Base-by-base conservation (phyloP, 495 filamentous ascomycete species). In the Daldinia caldariorum region DNA sequence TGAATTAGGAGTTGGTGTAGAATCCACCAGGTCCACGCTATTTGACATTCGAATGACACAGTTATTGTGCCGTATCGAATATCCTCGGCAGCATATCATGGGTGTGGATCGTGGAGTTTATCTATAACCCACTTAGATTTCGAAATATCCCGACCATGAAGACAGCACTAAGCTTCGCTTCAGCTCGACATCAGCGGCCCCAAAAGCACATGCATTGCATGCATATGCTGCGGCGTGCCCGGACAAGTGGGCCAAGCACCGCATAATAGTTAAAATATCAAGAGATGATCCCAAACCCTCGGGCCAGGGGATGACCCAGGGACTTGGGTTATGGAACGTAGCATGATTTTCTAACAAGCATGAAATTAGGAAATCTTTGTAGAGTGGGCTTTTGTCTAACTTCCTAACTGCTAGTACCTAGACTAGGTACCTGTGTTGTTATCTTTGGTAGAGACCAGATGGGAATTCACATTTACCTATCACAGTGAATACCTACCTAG, bases 301-400 rank as follows among this genome's bases (percentile, higher is more conserved):
- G 9, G n/a, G 34, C 45, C 35, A n/a, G 26, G 26, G 12, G 4
- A 7, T 9, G 57, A 18, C 56, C 47, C 16, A 66, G 26, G 63
- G 56, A 66, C 56, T 38, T 47, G 53, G 53, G 62, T 20, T 16
- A 58, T 34, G n/a, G 18, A 47, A 4, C 6, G 29, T 38, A 35
- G 18, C 34, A 35, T 35, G 5, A 5, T 35, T 35, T 35, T 39
- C 29, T 49, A 41, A 35, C 59, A 53, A 9, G 58, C 47, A 22
- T 53, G 13, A 62, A 39, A 41, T 32, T 41, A 53, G 6, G 13
- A 26, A 37, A 14, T 1, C 3, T n/a, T 10, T 8, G 8, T 43
- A 41, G 13, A 43, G 37, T 58, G 37, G 56, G 8, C 16, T 32
- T 1, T 47, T 22, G 18, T 18, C 6, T n/a, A 43, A 43, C 4